Percentiles rank a stretch among this genome's conserved stretches.
Evolutionary conservation across 805 yeast species (phyloP).

Genomic region (Sugiyamaella marilandica): DNA sequence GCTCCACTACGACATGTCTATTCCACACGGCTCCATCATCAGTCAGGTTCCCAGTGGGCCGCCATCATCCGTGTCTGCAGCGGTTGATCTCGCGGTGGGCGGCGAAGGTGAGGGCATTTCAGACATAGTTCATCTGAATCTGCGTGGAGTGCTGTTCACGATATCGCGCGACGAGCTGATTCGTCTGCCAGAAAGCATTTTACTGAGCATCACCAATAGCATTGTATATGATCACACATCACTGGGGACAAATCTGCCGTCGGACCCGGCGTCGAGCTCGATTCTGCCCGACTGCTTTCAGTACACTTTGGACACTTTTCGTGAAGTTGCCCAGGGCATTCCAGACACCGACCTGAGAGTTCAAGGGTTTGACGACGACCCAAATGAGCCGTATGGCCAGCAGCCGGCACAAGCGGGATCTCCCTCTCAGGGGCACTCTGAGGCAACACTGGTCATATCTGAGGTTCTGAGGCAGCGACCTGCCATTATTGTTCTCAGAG

Average conservation of each 20-base stretch:
- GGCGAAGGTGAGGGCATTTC: conserved; percentile 30
- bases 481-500: conserved; percentile 84
- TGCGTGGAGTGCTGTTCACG: conserved; percentile 68
- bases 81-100: not conserved
- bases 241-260: conserved; percentile 62
- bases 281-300: conserved; percentile 84
- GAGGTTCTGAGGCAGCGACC: conserved; percentile 41
- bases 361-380: conserved; percentile 9
- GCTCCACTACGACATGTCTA: conserved; percentile 21
- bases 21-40: conserved; percentile 40
- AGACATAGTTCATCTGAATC: conserved; percentile 65
- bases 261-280: conserved; percentile 78
- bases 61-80: conserved; percentile 21
- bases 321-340: conserved; percentile 61
- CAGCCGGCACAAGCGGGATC: not conserved
- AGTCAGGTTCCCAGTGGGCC: conserved; percentile 52
- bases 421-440: not conserved
- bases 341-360: conserved; percentile 28
- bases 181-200: conserved; percentile 85
- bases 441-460: conserved; percentile 6
- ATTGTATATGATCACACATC: conserved; percentile 76
- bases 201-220: conserved; percentile 86
- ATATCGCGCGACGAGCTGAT: conserved; percentile 84
- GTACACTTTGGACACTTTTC: conserved; percentile 70
- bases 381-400: not conserved